These are phyloP conservation scores for Thalassiosira mediterranea DNA, from an alignment of 352 stramenopile genomes.

Conservation along the genomic window DNA sequence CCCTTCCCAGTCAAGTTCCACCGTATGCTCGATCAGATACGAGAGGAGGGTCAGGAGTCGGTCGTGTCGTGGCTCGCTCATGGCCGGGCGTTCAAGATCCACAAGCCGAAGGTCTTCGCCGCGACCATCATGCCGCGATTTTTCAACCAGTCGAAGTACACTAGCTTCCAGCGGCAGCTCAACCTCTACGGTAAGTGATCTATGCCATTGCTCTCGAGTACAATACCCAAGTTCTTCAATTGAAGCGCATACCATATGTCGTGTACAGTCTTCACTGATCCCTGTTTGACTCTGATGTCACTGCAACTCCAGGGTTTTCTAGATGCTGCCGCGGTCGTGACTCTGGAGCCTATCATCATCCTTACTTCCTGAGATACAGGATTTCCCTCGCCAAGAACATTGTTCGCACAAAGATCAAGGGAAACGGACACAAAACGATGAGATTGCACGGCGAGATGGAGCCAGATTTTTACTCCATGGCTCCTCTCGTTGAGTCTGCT, in stretches of 20 bases:
- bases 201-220: not conserved
- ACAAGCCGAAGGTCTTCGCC: constrained; percentile 61
- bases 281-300: too few species aligned
- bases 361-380: constrained; percentile 72
- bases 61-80: constrained; percentile 68
- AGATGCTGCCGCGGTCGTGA: constrained; percentile 81
- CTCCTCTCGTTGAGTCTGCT: too few species aligned
- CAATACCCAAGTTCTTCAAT: not conserved
- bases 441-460: constrained; percentile 36
- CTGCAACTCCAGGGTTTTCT: constrained; percentile 36
- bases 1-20: constrained; percentile 74
- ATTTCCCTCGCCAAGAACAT: constrained; percentile 56
- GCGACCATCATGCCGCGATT: constrained; percentile 77
- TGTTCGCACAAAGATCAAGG: constrained; percentile 72
- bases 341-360: constrained; percentile 79
- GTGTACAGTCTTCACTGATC: not conserved
- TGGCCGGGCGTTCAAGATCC: constrained; percentile 66
- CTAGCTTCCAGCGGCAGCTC: constrained; percentile 89
- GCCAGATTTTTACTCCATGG: constrained; percentile 57
- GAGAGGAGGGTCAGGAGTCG: constrained; percentile 42
- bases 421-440: constrained; percentile 48
- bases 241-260: not conserved
- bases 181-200: constrained; percentile 79
- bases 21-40: constrained; percentile 62
- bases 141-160: constrained; percentile 90